A percentile compares a stretch with the other conserved stretches of the same genome.
Evolutionary conservation across 2,329 filamentous ascomycete genomes (phyloP).

Genomic region (Xylariaceae sp.): DNA sequence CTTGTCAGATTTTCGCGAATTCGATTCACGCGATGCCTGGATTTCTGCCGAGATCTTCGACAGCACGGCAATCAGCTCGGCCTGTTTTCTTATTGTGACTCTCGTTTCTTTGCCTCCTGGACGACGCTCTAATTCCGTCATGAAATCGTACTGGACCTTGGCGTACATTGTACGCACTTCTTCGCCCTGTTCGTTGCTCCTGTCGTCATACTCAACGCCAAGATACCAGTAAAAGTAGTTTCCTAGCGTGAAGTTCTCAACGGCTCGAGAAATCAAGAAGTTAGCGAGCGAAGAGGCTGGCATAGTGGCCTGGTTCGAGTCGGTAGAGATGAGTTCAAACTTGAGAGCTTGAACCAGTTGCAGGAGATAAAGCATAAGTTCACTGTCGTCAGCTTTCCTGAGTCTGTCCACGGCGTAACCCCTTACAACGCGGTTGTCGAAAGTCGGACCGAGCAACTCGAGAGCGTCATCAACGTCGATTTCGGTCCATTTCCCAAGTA

Average conservation of each 20-base stretch:
- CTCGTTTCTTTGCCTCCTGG: conserved; percentile 67
- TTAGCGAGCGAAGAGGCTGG: conserved; percentile 75
- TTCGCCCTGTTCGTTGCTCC: conserved; percentile 66
- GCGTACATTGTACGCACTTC: conserved; percentile 82
- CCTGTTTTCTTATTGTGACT: conserved; percentile 75
- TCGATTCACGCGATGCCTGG: conserved; percentile 70
- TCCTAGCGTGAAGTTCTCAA: conserved; percentile 81
- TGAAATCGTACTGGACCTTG: conserved; percentile 93
- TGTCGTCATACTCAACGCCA: conserved; percentile 93
- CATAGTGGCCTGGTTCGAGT: conserved; percentile 55
- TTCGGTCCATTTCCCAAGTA: conserved; percentile 89
- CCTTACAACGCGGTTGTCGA: conserved; percentile 81
- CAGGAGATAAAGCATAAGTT: conserved; percentile 83
- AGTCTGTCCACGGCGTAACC: conserved; percentile 90
- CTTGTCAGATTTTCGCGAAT: conserved; percentile 73
- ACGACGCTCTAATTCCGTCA: conserved; percentile 73
- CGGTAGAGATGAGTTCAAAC: conserved; percentile 71
- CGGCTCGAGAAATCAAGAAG: conserved; percentile 84
- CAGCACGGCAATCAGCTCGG: conserved; percentile 80
- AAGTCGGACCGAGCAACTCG: conserved; percentile 85
- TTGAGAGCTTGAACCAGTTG: conserved; percentile 95
- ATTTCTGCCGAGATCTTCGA: conserved; percentile 87
- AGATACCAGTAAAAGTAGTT: conserved; percentile 98
- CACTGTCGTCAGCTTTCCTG: conserved; percentile 86
- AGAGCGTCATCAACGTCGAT: conserved; percentile 96